phyloP scores from a whole-genome alignment of 1,284 basidiomycete genomes.

The Xerocomus minutiporus region DNA sequence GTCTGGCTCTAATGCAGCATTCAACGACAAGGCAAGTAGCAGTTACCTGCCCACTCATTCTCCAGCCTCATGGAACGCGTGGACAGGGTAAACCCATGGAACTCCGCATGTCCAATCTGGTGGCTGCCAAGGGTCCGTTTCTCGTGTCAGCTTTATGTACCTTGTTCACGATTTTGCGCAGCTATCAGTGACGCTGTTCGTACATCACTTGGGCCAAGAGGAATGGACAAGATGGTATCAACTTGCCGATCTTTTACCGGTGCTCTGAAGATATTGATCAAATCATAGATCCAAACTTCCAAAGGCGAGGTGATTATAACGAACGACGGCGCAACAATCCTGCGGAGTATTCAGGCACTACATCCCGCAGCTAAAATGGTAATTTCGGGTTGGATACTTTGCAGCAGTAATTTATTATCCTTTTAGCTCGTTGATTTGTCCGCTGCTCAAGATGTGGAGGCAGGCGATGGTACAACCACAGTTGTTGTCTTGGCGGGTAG shows the following conservation, averaged over 20 bases:
- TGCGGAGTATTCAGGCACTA: slow-evolving; percentile 95
- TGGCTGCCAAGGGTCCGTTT: slow-evolving; percentile 84
- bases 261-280: slow-evolving; percentile 10
- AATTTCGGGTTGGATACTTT: slow-evolving; percentile 17
- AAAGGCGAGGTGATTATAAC: slow-evolving; percentile 98
- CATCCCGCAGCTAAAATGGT: slow-evolving; percentile 99
- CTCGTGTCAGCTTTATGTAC: background rate
- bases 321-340: slow-evolving; percentile 98
- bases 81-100: slow-evolving; percentile 87
- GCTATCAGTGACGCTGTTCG: slow-evolving; percentile 97
- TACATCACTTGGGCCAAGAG: slow-evolving; percentile 94
- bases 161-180: slow-evolving; percentile 33
- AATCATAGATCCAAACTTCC: slow-evolving; percentile 86
- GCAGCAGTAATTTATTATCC: slow-evolving; percentile 9
- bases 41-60: slow-evolving; percentile 2
- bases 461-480: slow-evolving; percentile 98
- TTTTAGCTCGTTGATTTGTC: slow-evolving; percentile 91
- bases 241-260: slow-evolving; percentile 14
- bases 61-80: slow-evolving; percentile 27
- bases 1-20: slow-evolving; percentile 65
- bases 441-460: slow-evolving; percentile 97
- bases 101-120: slow-evolving; percentile 91
- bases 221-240: slow-evolving; percentile 98
- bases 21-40: slow-evolving; percentile 72
- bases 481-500: slow-evolving; percentile 97